Evolutionary conservation across 345 rosid genomes (phyloP).

Genomic region (Gossypium raimondii): DNA sequence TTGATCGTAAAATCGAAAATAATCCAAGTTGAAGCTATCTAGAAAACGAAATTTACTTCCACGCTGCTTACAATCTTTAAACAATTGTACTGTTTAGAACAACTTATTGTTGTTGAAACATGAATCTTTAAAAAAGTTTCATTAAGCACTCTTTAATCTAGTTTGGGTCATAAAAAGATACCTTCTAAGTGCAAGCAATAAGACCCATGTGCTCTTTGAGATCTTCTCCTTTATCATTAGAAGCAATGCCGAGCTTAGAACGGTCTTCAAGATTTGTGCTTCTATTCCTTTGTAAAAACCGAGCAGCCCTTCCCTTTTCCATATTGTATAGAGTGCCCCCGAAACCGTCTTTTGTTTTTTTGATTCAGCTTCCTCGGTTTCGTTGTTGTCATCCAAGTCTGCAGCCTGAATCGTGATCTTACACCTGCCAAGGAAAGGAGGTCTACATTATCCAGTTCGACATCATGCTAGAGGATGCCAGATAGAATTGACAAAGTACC

Average conservation of each 20-base stretch:
- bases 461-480: not conserved
- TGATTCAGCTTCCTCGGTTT: conserved; percentile 23
- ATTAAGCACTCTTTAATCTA: conserved; percentile 42
- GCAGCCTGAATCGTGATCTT: conserved; percentile 88
- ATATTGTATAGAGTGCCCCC: conserved; percentile 51
- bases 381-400: conserved; percentile 35
- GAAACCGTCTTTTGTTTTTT: conserved; percentile 43
- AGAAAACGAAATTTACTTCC: too few species aligned
- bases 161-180: conserved; percentile 34
- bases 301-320: conserved; percentile 73
- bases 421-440: conserved; percentile 44
- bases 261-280: conserved; percentile 94
- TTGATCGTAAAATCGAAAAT: too few species aligned
- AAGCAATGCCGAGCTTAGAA: conserved; percentile 86
- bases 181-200: conserved; percentile 60
- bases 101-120: too few species aligned
- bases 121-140: not conserved
- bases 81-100: too few species aligned
- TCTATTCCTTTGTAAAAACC: conserved; percentile 86
- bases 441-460: not conserved
- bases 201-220: conserved; percentile 69
- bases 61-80: too few species aligned
- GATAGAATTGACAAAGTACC: conserved; percentile 31
- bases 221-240: conserved; percentile 96
- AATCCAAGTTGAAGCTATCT: too few species aligned